Conservation (phyloP, 768 basidiomycete genomes). For the Lactarius pseudohatsudake region DNA sequence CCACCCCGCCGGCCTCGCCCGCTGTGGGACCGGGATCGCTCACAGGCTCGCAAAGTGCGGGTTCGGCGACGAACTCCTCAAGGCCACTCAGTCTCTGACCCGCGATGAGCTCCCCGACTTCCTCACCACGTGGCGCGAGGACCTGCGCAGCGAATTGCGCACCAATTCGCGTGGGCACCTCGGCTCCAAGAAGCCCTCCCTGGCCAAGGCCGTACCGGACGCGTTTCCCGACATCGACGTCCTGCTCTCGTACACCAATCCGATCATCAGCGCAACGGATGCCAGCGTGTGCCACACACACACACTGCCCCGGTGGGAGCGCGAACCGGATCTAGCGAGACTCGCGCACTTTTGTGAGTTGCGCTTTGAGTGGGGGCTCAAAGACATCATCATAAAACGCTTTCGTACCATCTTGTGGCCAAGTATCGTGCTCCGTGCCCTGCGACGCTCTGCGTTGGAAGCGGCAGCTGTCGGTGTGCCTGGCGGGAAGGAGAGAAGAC, state of each 20-base stretch:
- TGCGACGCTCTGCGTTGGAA: slow-evolving; percentile 59
- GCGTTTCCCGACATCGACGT: slow-evolving; percentile 74
- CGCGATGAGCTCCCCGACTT: slow-evolving; percentile 45
- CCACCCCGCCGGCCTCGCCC: slow-evolving; percentile 56
- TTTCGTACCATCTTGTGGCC: slow-evolving; percentile 85
- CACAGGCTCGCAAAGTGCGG: slow-evolving; percentile 80
- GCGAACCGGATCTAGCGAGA: slow-evolving; percentile 66
- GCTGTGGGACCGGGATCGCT: slow-evolving; percentile 70
- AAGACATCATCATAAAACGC: slow-evolving; percentile 76
- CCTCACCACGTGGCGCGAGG: slow-evolving; percentile 61
- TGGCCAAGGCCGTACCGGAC: slow-evolving; percentile 62
- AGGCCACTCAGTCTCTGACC: too few species aligned
- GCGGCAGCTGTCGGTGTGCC: slow-evolving; percentile 5
- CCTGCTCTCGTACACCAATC: slow-evolving; percentile 73
- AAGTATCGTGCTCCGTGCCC: slow-evolving; percentile 65
- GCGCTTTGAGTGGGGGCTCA: slow-evolving; percentile 91
- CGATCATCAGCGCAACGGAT: slow-evolving; percentile 67
- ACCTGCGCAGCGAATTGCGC: slow-evolving; percentile 59
- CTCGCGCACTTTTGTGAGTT: slow-evolving; percentile 81
- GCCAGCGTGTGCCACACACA: slow-evolving; percentile 37
- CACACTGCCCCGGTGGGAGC: slow-evolving; percentile 39
- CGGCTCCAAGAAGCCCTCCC: slow-evolving; percentile 59
- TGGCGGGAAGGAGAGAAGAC: slow-evolving; percentile 2
- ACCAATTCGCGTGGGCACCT: slow-evolving; percentile 67
- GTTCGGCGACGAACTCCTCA: slow-evolving; percentile 57